Evolutionary conservation across 495 filamentous ascomycete genomes (phyloP), one percentile per base, ranked within the genome.

Genomic region (Neurospora africana): DNA sequence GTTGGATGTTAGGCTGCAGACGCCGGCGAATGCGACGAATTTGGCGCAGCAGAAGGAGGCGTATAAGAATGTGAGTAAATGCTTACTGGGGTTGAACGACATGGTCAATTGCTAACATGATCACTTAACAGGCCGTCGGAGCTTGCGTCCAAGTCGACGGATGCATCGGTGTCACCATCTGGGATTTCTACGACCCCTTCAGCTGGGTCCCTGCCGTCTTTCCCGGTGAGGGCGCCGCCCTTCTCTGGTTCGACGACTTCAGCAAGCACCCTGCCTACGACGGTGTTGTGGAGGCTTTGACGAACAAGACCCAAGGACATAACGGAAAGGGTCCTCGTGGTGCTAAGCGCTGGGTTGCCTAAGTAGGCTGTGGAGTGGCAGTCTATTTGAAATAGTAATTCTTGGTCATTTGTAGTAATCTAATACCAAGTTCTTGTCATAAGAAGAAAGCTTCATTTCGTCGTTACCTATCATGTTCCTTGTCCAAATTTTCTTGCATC

Each of bases 91-190:
- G 10, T 13, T 11, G 11, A 38, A 38, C 37, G 9, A 1, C 38
- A 39, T 15, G 38, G 40, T n/a, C 17, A 43, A 13, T 43, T 43
- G 40, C 40, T 43, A 43, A 43, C 5, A 2, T 33, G 4, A 33
- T 33, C 33, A 33, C 33, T 33, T 33, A 5, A 33, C 5, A 36
- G 36, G 36, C 36, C 36, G 86, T 88, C 19, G 82, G 80, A 21
- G 89, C 89, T 0, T 93, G 91, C 74, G 75, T 88, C 35, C 82
- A 86, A 61, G 84, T 87, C 11, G 68, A 81, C 23, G 77, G 81
- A 7, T 94, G 91, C 77, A 82, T 91, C 19, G 91, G 90, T 19
- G 79, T 93, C 43, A 92, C 89, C 15, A 84, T 90, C 68, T 93
- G 91, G 91, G 91, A 85, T 73, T 86, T 81, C 40, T 81, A 81